Evolutionary conservation across 768 basidiomycete genomes (phyloP).

Genomic region (Podaxis carcinomalis): DNA sequence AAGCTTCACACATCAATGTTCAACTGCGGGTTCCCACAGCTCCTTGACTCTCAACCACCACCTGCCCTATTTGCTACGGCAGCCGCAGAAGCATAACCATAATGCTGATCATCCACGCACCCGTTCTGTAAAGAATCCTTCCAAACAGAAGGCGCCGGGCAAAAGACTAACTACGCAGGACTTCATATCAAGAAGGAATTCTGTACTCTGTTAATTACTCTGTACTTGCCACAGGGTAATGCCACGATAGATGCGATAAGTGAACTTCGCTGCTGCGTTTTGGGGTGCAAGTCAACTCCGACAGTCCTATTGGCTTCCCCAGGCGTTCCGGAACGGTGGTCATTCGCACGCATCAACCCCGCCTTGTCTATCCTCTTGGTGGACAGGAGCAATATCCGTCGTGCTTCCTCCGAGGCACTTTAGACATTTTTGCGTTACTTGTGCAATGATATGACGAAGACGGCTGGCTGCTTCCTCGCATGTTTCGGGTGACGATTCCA

Average conservation of each 20-base stretch:
- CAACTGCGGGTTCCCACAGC: background rate
- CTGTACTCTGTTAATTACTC: background rate
- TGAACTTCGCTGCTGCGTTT: background rate
- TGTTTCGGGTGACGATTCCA: background rate
- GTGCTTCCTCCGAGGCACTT: background rate
- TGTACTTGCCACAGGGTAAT: background rate
- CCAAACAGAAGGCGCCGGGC: background rate
- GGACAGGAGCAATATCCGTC: background rate
- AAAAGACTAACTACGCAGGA: background rate
- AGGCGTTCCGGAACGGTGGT: background rate
- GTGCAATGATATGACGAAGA: background rate
- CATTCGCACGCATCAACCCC: background rate
- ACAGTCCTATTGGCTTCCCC: background rate
- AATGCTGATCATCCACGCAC: background rate
- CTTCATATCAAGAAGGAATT: background rate
- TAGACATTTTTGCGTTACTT: background rate
- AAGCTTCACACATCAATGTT: background rate
- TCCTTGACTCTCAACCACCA: background rate
- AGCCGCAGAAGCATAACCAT: background rate
- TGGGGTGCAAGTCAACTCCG: background rate
- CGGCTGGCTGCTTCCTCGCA: background rate
- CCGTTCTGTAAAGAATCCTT: background rate
- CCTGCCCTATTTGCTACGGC: background rate
- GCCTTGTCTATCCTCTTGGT: background rate
- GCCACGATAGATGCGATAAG: background rate